Base-by-base conservation (phyloP, 2,329 filamentous ascomycete genomes). In the Camptophora hylomeconis region DNA sequence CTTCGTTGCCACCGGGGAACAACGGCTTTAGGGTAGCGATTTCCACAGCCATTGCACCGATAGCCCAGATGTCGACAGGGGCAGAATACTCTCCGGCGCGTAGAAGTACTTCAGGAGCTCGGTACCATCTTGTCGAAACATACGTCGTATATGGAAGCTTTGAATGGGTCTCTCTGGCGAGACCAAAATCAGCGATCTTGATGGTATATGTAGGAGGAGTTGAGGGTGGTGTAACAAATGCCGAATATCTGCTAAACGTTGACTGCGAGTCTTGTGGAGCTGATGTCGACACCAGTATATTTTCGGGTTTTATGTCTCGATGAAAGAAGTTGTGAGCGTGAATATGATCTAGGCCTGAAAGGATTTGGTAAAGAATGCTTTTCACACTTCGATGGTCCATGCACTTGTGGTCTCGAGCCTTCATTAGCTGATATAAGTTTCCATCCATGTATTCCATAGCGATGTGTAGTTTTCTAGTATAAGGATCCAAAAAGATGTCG, bases 381-480 rank as follows among this genome's bases (percentile, higher is more conserved):
- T 98, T 95, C 37, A 98, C 89, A 46, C 82, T 92, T 37, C 70
- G 72, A 31, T 80, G 80, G 49, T 98, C 89, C 16, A 98, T 68
- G 39, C 68, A 79, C 57, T 95, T 95, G 65, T 94, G 87, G 45
- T 98, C 89, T 36, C 89, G 75, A 29, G 89, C 79, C 63, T 98
- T 98, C 89, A 98, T 98, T 39, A 98, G 61, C 57, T 98, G 89
- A 56, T 98, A 98, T 1, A 98, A 68, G 55, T 98, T 98, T 28
- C 89, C 89, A 53, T 98, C 89, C 89, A 98, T 98, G 58, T 92
- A 94, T 61, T 98, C 89, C 89, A 98, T 98, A 50, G 73, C 77
- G 44, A 98, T 98, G 57, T 98, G 89, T 24, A 98, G 74, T 59
- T 94, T 93, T 61, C 86, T 92, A 60, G 72, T 93, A 53, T 83